These are phyloP conservation scores for Lagerstroemia fauriei DNA, from an alignment of 441 rosid species.

Conservation along the genomic window DNA sequence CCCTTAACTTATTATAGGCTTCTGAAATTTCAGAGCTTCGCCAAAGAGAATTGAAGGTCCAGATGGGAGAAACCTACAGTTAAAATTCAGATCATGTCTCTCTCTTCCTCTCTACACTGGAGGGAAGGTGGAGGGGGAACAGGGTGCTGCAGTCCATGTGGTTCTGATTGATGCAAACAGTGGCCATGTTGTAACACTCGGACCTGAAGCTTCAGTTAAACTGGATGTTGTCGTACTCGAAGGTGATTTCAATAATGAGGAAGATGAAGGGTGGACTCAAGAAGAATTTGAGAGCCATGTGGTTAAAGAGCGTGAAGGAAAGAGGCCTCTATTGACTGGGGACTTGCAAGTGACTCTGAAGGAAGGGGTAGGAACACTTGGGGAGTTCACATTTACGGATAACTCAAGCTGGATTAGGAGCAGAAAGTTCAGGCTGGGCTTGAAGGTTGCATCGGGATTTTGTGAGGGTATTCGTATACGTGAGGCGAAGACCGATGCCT, in stretches of 20 bases:
- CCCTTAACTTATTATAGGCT: background rate
- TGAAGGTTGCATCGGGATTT: slow-evolving; percentile 69
- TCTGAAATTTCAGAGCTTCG: slow-evolving; percentile 55
- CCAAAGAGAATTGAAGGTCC: slow-evolving; percentile 90
- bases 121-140: slow-evolving; percentile 97
- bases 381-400: slow-evolving; percentile 88
- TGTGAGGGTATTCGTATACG: slow-evolving; percentile 75
- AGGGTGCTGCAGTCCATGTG: slow-evolving; percentile 91
- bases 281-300: slow-evolving; percentile 93
- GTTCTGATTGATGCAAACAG: slow-evolving; percentile 68
- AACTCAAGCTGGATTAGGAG: slow-evolving; percentile 99
- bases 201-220: slow-evolving; percentile 75
- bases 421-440: slow-evolving; percentile 91
- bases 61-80: slow-evolving; percentile 69
- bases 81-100: slow-evolving; percentile 78
- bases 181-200: slow-evolving; percentile 68
- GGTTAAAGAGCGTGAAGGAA: slow-evolving; percentile 96
- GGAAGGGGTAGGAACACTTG: slow-evolving; percentile 95
- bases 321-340: slow-evolving; percentile 87
- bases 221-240: slow-evolving; percentile 90
- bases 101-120: slow-evolving; percentile 97
- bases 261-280: slow-evolving; percentile 86
- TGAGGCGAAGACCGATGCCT: slow-evolving; percentile 98
- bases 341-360: slow-evolving; percentile 82
- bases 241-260: slow-evolving; percentile 90